A percentile compares a stretch with the other conserved stretches of the same genome.
These are phyloP conservation scores for Arachnopeziza araneosa DNA, from an alignment of 2,329 filamentous ascomycete species.

Conservation along the genomic window DNA sequence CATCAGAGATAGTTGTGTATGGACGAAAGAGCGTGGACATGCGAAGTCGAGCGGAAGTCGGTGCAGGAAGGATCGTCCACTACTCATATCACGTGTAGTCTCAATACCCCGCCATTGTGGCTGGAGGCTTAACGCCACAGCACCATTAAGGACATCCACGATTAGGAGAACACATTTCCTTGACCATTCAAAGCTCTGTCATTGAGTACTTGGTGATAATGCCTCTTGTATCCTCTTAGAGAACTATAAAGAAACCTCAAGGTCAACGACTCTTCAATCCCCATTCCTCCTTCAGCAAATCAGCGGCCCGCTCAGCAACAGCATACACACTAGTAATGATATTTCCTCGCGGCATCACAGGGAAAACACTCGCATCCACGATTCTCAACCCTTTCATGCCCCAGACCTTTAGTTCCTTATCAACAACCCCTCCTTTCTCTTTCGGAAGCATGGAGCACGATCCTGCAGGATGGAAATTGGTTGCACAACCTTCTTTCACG, in stretches of 20 bases:
- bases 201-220: too few relatives aligned
- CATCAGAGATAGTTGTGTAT: not conserved
- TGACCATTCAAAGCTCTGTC: too few relatives aligned
- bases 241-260: too few relatives aligned
- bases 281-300: conserved; percentile 12
- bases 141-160: too few relatives aligned
- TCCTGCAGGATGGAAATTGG: conserved; percentile 15
- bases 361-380: conserved; percentile 25
- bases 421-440: conserved; percentile 23
- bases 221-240: too few relatives aligned
- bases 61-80: not conserved
- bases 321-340: conserved; percentile 22
- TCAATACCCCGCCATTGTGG: not conserved
- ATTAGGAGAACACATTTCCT: too few relatives aligned
- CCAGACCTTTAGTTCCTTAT: conserved; percentile 23
- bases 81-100: not conserved
- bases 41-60: not conserved
- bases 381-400: conserved; percentile 23
- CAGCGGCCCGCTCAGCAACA: conserved; percentile 23
- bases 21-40: not conserved
- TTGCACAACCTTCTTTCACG: conserved; percentile 3
- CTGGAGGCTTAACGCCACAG: not conserved
- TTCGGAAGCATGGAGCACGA: conserved; percentile 18
- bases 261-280: not conserved
- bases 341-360: conserved; percentile 19